These are phyloP conservation scores for Drechslera avenae DNA, from an alignment of 2,329 filamentous ascomycete species.

Conservation along the genomic window DNA sequence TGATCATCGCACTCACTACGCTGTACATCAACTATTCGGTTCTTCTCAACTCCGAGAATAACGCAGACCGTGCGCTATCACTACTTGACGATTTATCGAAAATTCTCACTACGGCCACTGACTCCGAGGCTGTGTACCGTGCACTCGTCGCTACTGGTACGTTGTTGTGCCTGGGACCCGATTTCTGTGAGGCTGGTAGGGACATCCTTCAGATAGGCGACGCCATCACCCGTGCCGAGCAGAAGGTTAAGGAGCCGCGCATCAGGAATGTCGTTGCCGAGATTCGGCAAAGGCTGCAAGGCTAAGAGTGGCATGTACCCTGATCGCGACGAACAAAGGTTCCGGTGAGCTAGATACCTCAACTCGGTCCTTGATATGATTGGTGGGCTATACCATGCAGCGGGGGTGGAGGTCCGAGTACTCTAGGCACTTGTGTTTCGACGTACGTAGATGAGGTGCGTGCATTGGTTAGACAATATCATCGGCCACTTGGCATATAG, in stretches of 20 bases:
- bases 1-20: slow-evolving; percentile 81
- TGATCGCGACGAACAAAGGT: neutral
- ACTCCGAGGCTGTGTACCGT: slow-evolving; percentile 83
- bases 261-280: slow-evolving; percentile 65
- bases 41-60: slow-evolving; percentile 61
- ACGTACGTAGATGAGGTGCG: slow-evolving; percentile 1
- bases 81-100: slow-evolving; percentile 66
- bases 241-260: slow-evolving; percentile 63
- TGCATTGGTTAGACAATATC: neutral
- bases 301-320: slow-evolving; percentile 13
- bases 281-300: slow-evolving; percentile 57
- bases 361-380: neutral
- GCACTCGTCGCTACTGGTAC: slow-evolving; percentile 84
- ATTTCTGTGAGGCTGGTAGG: slow-evolving; percentile 63
- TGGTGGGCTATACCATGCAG: no score
- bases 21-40: slow-evolving; percentile 85
- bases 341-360: neutral
- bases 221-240: slow-evolving; percentile 55
- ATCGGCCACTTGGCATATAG: neutral
- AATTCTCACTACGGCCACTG: slow-evolving; percentile 69
- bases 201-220: slow-evolving; percentile 61
- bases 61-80: slow-evolving; percentile 56
- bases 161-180: slow-evolving; percentile 65
- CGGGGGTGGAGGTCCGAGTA: neutral
- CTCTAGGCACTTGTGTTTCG: neutral